These are phyloP conservation scores for Xanthoparmelia taractica DNA, from an alignment of 495 filamentous ascomycete species.

Conservation along the genomic window DNA sequence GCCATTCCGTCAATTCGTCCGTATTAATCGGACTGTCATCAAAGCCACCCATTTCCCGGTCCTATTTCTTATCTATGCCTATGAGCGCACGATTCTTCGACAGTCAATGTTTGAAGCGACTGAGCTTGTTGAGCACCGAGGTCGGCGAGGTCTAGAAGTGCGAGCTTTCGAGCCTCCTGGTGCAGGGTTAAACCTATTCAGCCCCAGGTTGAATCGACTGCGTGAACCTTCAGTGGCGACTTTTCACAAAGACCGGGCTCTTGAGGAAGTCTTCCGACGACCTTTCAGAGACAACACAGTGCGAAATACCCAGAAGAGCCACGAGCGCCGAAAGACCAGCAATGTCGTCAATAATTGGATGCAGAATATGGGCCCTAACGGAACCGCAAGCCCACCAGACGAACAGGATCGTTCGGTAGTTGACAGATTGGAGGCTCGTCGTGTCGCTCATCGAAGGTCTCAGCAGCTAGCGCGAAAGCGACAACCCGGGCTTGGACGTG, in stretches of 20 bases:
- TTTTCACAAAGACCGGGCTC: slow-evolving; percentile 76
- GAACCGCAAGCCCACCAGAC: slow-evolving; percentile 53
- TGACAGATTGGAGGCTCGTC: slow-evolving; percentile 48
- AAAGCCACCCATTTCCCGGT: slow-evolving; percentile 85
- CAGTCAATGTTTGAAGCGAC: slow-evolving; percentile 63
- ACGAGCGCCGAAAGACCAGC: slow-evolving; percentile 57
- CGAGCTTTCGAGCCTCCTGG: slow-evolving; percentile 43
- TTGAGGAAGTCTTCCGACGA: slow-evolving; percentile 85
- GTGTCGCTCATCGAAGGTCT: slow-evolving; percentile 28
- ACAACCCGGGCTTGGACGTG: slow-evolving; percentile 32
- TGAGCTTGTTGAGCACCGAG: slow-evolving; percentile 54
- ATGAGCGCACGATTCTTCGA: slow-evolving; percentile 71
- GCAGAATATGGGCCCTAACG: slow-evolving; percentile 60
- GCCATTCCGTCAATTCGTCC: slow-evolving; percentile 70
- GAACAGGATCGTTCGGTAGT: slow-evolving; percentile 53
- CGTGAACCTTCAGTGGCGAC: slow-evolving; percentile 78
- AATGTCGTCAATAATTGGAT: slow-evolving; percentile 82
- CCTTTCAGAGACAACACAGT: slow-evolving; percentile 43
- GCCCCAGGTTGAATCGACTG: slow-evolving; percentile 50
- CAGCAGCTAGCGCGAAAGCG: slow-evolving; percentile 32
- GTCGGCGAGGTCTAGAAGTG: slow-evolving; percentile 31
- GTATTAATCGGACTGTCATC: slow-evolving; percentile 76
- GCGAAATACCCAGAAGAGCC: slow-evolving; percentile 41
- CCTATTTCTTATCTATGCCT: slow-evolving; percentile 73
- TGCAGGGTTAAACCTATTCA: slow-evolving; percentile 52